These are phyloP conservation scores for Alternaria metachromatica DNA, from an alignment of 2,329 filamentous ascomycete genomes.

Conservation along the genomic window DNA sequence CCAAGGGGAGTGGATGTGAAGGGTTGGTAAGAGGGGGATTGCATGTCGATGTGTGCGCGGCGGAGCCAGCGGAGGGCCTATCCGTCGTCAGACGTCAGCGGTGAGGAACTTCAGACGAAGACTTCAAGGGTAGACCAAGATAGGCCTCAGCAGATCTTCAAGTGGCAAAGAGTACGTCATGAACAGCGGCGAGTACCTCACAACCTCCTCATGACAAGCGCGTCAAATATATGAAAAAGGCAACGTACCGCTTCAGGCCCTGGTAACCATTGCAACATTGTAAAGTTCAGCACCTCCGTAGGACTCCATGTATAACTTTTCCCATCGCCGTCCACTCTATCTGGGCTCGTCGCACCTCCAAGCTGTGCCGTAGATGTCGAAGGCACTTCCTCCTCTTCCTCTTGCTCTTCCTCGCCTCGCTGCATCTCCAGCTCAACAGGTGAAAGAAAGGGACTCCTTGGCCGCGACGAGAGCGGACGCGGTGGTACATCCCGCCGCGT, in stretches of 20 bases:
- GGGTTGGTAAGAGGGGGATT: slow-evolving; percentile 12
- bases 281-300: slow-evolving; percentile 62
- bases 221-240: neutral
- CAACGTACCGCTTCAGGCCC: slow-evolving; percentile 60
- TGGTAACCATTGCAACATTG: slow-evolving; percentile 67
- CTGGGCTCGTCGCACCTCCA: slow-evolving; percentile 3
- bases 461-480: slow-evolving; percentile 23
- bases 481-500: slow-evolving; percentile 25
- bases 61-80: slow-evolving; percentile 51
- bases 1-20: slow-evolving; percentile 47
- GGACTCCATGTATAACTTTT: slow-evolving; percentile 20
- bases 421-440: slow-evolving; percentile 38
- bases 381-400: slow-evolving; percentile 4
- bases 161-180: neutral
- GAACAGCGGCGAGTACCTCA: neutral
- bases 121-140: neutral
- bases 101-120: neutral
- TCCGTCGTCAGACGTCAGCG: neutral
- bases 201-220: neutral
- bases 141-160: neutral
- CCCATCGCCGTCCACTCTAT: neutral
- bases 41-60: slow-evolving; percentile 42
- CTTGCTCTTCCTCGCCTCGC: slow-evolving; percentile 12
- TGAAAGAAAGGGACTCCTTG: slow-evolving; percentile 41
- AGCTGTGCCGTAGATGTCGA: neutral